These are phyloP conservation scores for Ogataea polymorpha DNA, from an alignment of 805 yeast species.

Conservation along the genomic window DNA sequence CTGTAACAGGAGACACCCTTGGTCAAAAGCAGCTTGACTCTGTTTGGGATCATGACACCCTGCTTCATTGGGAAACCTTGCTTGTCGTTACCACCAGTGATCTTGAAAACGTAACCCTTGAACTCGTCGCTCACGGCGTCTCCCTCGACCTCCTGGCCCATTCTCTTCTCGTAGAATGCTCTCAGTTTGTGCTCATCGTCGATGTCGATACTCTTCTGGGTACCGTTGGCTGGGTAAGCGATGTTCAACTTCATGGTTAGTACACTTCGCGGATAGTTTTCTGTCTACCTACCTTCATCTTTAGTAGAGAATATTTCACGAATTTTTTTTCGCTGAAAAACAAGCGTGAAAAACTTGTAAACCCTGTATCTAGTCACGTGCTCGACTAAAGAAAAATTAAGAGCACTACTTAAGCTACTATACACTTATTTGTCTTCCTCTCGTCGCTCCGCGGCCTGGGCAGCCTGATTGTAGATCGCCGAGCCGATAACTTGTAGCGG, in stretches of 20 bases:
- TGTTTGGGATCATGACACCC: conserved; percentile 99
- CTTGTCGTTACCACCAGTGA: conserved; percentile 99
- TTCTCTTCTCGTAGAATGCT: conserved; percentile 98
- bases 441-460: conserved; percentile 17
- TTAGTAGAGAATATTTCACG: conserved; percentile 12
- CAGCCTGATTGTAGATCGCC: conserved; percentile 22
- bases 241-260: conserved; percentile 74
- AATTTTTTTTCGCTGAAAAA: conserved; percentile 12
- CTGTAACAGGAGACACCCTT: conserved; percentile 98
- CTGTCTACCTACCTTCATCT: conserved; percentile 12
- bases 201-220: conserved; percentile 95
- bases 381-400: too few species aligned
- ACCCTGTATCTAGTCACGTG: conserved; percentile 8
- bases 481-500: conserved; percentile 29
- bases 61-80: conserved; percentile 99
- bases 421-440: conserved; percentile 9
- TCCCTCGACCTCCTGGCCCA: conserved; percentile 99
- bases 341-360: conserved; percentile 7
- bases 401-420: not conserved
- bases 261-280: conserved; percentile 31
- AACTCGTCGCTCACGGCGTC: conserved; percentile 97
- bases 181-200: conserved; percentile 99
- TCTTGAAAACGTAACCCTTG: conserved; percentile 98
- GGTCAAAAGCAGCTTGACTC: conserved; percentile 93
- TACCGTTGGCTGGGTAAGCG: conserved; percentile 99